Base-by-base conservation (phyloP, 495 filamentous ascomycete species). In the Penicillium tannophilum region DNA sequence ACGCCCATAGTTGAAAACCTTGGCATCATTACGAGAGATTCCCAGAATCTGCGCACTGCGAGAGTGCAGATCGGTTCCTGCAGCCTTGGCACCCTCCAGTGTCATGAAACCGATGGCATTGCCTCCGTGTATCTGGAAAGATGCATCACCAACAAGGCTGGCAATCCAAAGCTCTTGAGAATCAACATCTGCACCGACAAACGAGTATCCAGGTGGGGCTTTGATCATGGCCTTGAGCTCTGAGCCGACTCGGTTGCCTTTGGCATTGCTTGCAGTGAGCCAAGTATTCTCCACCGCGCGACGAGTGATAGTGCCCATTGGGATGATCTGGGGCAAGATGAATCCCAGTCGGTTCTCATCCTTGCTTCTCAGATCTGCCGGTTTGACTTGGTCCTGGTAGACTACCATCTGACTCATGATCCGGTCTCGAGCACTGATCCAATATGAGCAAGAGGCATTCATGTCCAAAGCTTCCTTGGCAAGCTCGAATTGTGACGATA, bases 101-200 rank as follows among this genome's bases (percentile, higher is more conserved):
- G 95, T 98, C 94, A 99, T 99, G 78, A 99, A 99, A 8, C 95
- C 94, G 54, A 98, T 88, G 5, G 94, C 95, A 63, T 96, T 97
- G 48, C 94, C 95, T 56, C 94, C 94, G 61, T 99, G 94, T 3
- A 98, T 76, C 61, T 88, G 86, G 72, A 99, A 98, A 53, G 92
- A 90, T 12, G 94, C 88, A 74, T 99, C 94, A 20, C 94, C 94
- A 31, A 99, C 86, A 5, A 99, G 82, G 72, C 90, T 93, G 7
- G 94, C 94, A 65, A 99, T 99, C 94, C 94, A 99, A 31, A 99
- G 82, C 73, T 99, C 94, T 70, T 99, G 88, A n/a, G 93, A 97
- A 66, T 99, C 94, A 7, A 99, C 94, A 72, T 99, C 94, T 4
- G 95, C 94, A 33, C 94, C 94, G 51, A 99, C 94, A 72, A 99